These are phyloP conservation scores for Fraxinus greggii DNA, from an alignment of 305 asterid genomes.

Conservation along the genomic window DNA sequence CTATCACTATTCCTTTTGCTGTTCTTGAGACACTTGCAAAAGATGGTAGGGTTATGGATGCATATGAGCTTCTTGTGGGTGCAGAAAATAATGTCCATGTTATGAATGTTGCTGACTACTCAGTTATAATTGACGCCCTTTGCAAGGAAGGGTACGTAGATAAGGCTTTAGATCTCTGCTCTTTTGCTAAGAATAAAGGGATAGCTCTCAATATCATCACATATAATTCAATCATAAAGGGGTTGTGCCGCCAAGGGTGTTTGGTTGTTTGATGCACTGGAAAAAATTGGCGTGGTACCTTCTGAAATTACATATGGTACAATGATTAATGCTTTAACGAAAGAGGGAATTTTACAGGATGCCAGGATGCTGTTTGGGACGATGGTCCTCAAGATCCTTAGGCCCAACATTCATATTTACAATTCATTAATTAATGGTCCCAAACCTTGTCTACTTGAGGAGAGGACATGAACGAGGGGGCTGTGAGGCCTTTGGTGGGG, in stretches of 20 bases:
- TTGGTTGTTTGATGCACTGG: constrained; percentile 73
- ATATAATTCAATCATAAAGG: constrained; percentile 66
- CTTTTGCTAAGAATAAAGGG: constrained; percentile 46
- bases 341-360: constrained; percentile 59
- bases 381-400: constrained; percentile 51
- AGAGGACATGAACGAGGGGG: not conserved
- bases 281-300: constrained; percentile 45
- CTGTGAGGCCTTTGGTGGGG: too few species aligned
- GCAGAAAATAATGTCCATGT: constrained; percentile 44
- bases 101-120: constrained; percentile 50
- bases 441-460: constrained; percentile 55
- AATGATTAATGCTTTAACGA: constrained; percentile 64
- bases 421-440: constrained; percentile 81
- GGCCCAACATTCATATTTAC: constrained; percentile 51
- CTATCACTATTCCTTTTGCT: constrained; percentile 35
- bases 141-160: constrained; percentile 55
- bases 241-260: constrained; percentile 72
- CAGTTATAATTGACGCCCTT: constrained; percentile 58
- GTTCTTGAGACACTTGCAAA: constrained; percentile 44
- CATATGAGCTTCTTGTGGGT: constrained; percentile 56
- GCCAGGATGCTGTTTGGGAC: constrained; percentile 60
- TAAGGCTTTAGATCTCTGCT: constrained; percentile 65
- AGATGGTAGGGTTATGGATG: constrained; percentile 54
- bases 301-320: constrained; percentile 72
- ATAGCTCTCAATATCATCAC: constrained; percentile 49